A percentile compares a stretch with the other conserved stretches of the same genome.
phyloP scores from a whole-genome alignment of 768 basidiomycete species.

The Boletus pseudo-olivaceus region DNA sequence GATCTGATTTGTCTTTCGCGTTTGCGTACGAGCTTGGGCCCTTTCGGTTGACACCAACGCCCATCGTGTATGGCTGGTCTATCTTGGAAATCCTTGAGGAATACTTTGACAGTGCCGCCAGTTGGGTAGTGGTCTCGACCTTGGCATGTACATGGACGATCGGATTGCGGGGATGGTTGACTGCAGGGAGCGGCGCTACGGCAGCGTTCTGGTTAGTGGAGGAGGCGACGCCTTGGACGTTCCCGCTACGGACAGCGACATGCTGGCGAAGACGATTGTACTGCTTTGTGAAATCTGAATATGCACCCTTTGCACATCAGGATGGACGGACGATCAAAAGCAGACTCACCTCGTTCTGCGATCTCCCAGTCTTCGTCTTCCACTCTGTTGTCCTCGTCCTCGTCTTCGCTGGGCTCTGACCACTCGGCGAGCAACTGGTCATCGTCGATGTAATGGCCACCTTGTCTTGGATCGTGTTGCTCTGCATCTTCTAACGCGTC shows the following conservation, averaged over 20 bases:
- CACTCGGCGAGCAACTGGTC: slow-evolving; percentile 28
- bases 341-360: slow-evolving; percentile 66
- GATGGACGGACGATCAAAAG: neutral
- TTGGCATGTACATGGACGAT: slow-evolving; percentile 36
- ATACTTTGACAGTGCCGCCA: slow-evolving; percentile 72
- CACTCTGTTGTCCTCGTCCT: slow-evolving; percentile 46
- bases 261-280: slow-evolving; percentile 94
- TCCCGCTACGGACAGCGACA: slow-evolving; percentile 76
- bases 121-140: slow-evolving; percentile 66
- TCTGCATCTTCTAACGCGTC: slow-evolving; percentile 45
- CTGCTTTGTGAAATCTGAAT: slow-evolving; percentile 94
- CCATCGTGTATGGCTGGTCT: slow-evolving; percentile 63
- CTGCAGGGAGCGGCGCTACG: slow-evolving; percentile 63
- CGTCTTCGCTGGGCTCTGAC: slow-evolving; percentile 28
- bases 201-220: slow-evolving; percentile 45
- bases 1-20: slow-evolving; percentile 92
- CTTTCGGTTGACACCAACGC: slow-evolving; percentile 85
- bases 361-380: slow-evolving; percentile 91
- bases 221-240: slow-evolving; percentile 56
- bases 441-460: slow-evolving; percentile 46
- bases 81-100: slow-evolving; percentile 72
- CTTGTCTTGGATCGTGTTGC: slow-evolving; percentile 19
- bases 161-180: slow-evolving; percentile 58
- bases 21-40: slow-evolving; percentile 86
- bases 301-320: neutral